Percentiles rank a stretch among this genome's conserved stretches.
Conservation (phyloP, 352 stramenopile species). For the Phytophthora citricola region DNA sequence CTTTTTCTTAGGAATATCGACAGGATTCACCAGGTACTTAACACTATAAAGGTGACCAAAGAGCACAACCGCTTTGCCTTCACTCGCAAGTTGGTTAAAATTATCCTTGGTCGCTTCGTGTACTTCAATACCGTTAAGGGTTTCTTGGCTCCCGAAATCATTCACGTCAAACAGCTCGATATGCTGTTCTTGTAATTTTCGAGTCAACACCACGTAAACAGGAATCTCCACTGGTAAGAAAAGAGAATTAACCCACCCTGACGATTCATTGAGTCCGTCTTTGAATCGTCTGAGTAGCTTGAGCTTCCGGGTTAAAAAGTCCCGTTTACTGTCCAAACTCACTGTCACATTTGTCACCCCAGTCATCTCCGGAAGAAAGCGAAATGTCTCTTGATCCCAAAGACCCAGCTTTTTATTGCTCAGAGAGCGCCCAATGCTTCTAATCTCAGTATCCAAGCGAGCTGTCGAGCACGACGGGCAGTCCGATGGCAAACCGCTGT, state of each 20-base stretch:
- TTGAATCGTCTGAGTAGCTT: slow-evolving; percentile 55
- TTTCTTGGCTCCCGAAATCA: slow-evolving; percentile 42
- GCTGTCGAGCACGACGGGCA: slow-evolving; percentile 59
- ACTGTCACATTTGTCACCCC: slow-evolving; percentile 31
- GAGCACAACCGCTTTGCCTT: slow-evolving; percentile 25
- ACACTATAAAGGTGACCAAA: slow-evolving; percentile 49
- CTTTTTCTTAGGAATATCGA: slow-evolving; percentile 37
- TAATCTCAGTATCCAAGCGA: slow-evolving; percentile 41
- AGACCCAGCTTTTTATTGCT: slow-evolving; percentile 19
- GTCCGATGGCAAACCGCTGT: slow-evolving; percentile 45
- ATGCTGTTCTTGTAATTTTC: slow-evolving; percentile 18
- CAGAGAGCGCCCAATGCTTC: slow-evolving; percentile 17
- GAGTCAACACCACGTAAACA: slow-evolving; percentile 28
- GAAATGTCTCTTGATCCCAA: slow-evolving; percentile 16
- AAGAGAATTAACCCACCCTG: slow-evolving; percentile 43
- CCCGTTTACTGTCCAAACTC: slow-evolving; percentile 26
- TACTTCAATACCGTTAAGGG: slow-evolving; percentile 45
- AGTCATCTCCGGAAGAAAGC: slow-evolving; percentile 20
- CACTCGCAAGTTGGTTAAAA: slow-evolving; percentile 20
- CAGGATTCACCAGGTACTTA: slow-evolving; percentile 31
- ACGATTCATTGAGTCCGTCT: slow-evolving; percentile 15
- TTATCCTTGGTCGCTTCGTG: slow-evolving; percentile 52
- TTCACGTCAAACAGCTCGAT: slow-evolving; percentile 38
- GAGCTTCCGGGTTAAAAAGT: slow-evolving; percentile 54
- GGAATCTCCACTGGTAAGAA: slow-evolving; percentile 50